Evolutionary conservation across 495 filamentous ascomycete species (phyloP).

Genomic region (Lentithecium fluviatile): DNA sequence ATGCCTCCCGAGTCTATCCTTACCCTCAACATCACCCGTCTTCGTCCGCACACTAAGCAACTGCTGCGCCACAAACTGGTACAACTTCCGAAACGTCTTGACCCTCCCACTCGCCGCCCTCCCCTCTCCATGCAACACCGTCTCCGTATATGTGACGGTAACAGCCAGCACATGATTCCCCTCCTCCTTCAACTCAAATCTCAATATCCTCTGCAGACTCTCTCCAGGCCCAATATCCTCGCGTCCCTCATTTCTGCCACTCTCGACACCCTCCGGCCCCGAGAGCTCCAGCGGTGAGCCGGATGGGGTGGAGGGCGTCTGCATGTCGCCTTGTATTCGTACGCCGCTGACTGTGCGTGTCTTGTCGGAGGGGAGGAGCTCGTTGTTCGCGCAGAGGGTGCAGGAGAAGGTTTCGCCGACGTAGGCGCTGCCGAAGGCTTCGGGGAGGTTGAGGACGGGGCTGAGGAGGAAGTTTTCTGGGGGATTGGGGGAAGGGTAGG

Average conservation of each 20-base stretch:
- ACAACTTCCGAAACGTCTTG: slow-evolving; percentile 89
- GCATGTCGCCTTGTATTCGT: slow-evolving; percentile 87
- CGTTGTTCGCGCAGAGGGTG: slow-evolving; percentile 92
- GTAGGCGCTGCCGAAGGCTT: slow-evolving; percentile 89
- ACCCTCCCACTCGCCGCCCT: slow-evolving; percentile 54
- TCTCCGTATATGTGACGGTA: slow-evolving; percentile 84
- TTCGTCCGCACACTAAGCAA: slow-evolving; percentile 91
- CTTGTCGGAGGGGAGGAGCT: slow-evolving; percentile 49
- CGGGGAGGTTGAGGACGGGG: slow-evolving; percentile 79
- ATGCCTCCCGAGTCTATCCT: slow-evolving; percentile 46
- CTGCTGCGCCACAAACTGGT: slow-evolving; percentile 91
- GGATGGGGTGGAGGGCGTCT: slow-evolving; percentile 68
- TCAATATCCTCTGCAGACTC: slow-evolving; percentile 78
- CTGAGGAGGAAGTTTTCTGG: slow-evolving; percentile 59
- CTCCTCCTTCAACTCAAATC: slow-evolving; percentile 88
- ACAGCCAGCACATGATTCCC: slow-evolving; percentile 92
- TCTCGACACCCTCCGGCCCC: slow-evolving; percentile 20
- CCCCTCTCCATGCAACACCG: slow-evolving; percentile 44
- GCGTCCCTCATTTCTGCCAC: slow-evolving; percentile 39
- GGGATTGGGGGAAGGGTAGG: slow-evolving; percentile 51
- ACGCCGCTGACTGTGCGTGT: slow-evolving; percentile 63
- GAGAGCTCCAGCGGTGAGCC: slow-evolving; percentile 55
- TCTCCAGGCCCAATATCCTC: slow-evolving; percentile 61
- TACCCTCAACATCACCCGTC: slow-evolving; percentile 57
- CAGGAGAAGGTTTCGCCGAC: slow-evolving; percentile 95